These are phyloP conservation scores for Baorangia bicolor DNA, from an alignment of 768 basidiomycete genomes.

Conservation along the genomic window DNA sequence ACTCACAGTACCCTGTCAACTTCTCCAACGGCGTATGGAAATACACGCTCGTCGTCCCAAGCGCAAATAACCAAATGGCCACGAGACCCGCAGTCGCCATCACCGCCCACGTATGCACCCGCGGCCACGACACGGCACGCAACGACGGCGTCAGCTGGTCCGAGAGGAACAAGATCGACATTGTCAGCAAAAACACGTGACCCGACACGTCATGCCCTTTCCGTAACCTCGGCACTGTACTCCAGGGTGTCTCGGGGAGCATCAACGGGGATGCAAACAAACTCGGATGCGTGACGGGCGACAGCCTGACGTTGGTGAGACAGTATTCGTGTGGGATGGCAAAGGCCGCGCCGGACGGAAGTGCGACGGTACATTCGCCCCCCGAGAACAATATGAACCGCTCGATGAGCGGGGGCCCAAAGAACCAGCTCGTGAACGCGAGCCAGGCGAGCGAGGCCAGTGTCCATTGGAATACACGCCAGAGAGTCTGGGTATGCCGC, in stretches of 20 bases:
- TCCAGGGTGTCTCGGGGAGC: slow-evolving; percentile 43
- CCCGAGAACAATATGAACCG: slow-evolving; percentile 66
- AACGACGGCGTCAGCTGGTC: slow-evolving; percentile 69
- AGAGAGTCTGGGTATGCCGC: slow-evolving; percentile 36
- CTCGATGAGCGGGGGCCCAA: slow-evolving; percentile 75
- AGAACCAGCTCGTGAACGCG: slow-evolving; percentile 82
- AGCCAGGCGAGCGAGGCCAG: slow-evolving; percentile 68
- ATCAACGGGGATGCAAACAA: slow-evolving; percentile 50
- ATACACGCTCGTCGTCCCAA: slow-evolving; percentile 80
- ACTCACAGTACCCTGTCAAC: slow-evolving; percentile 78
- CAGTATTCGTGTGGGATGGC: slow-evolving; percentile 60
- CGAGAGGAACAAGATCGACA: slow-evolving; percentile 73
- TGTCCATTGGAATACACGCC: slow-evolving; percentile 52
- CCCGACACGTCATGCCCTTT: slow-evolving; percentile 93
- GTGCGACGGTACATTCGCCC: slow-evolving; percentile 68
- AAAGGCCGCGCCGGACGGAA: slow-evolving; percentile 56
- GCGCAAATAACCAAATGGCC: slow-evolving; percentile 68
- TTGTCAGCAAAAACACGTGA: slow-evolving; percentile 86
- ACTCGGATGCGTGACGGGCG: slow-evolving; percentile 58
- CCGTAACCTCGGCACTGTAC: slow-evolving; percentile 57
- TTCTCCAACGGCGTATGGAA: slow-evolving; percentile 92
- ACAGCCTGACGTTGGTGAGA: slow-evolving; percentile 46
- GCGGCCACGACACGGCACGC: slow-evolving; percentile 38
- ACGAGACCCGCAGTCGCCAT: slow-evolving; percentile 47
- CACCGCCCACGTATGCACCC: slow-evolving; percentile 49